These are phyloP conservation scores for Lachancea waltii DNA, from an alignment of 805 yeast genomes.

Conservation along the genomic window DNA sequence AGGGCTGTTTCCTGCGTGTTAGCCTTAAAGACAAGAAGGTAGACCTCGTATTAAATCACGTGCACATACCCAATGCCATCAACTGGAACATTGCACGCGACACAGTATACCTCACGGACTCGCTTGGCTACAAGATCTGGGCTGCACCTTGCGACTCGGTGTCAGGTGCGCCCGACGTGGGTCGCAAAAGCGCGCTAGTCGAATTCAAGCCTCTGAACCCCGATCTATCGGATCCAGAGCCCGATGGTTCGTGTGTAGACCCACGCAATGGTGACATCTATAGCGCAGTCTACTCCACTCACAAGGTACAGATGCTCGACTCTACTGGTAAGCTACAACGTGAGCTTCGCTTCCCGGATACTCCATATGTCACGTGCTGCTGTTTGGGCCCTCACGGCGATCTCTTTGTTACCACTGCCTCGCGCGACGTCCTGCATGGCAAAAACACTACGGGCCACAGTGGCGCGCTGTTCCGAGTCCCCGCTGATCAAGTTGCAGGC, in stretches of 20 bases:
- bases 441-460: conserved; percentile 44
- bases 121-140: conserved; percentile 42
- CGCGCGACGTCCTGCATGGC: conserved; percentile 35
- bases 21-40: conserved; percentile 30
- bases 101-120: conserved; percentile 48
- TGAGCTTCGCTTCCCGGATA: conserved; percentile 49
- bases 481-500: conserved; percentile 8
- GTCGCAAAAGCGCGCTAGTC: conserved; percentile 34
- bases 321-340: conserved; percentile 45
- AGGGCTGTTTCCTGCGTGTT: conserved; percentile 49
- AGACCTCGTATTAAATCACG: conserved; percentile 32
- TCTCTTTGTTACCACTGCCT: conserved; percentile 64
- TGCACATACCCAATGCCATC: conserved; percentile 66
- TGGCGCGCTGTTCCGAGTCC: conserved; percentile 49
- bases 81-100: conserved; percentile 43
- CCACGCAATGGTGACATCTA: conserved; percentile 45
- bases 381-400: conserved; percentile 60
- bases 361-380: conserved; percentile 58
- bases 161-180: not conserved
- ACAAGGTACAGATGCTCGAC: conserved; percentile 48
- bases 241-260: conserved; percentile 74
- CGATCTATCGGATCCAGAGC: conserved; percentile 44
- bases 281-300: conserved; percentile 61
- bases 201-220: conserved; percentile 27
- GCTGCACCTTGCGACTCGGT: conserved; percentile 22